Base-by-base conservation (phyloP, 2,329 filamentous ascomycete genomes). In the Microcyclosporella mali region DNA sequence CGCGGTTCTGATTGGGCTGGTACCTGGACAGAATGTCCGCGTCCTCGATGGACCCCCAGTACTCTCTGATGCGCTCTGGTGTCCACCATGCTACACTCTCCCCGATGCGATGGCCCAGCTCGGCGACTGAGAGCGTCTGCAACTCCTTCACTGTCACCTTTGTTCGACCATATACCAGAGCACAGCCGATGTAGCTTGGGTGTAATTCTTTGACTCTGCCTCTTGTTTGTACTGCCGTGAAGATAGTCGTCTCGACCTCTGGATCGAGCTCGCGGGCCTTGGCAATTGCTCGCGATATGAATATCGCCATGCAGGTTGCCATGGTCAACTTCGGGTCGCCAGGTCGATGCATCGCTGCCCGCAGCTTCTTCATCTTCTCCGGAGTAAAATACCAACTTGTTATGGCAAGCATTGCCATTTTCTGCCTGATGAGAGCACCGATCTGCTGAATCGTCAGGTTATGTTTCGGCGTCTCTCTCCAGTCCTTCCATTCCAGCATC, bases 41-140 rank as follows among this genome's bases (percentile, higher is more conserved):
- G 29, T 39, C 45, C 28, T 47, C 44, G 34, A 50, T 43, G 2
- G 47, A 47, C 30, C 47, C 47, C 47, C 47, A 50, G 29, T 37
- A 42, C 37, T 50, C 47, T 7, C 47, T 44, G 17, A 50, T 47
- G 11, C 37, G 33, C 10, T 45, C 35, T 12, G 33, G 30, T 10
- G 32, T 43, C 47, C 47, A 50, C 40, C 44, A 46, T 17, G 38
- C 34, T 12, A 46, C 32, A 29, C 44, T 41, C 4, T 42, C 37
- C n/a, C 25, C 41, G 25, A 50, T 50, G n/a, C 47, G 41, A 7
- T 41, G 28, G 2, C 36, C 47, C 1, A 50, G 34, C 2, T 39
- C 38, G 14, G 34, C 15, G 7, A 35, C 29, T 16, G 14, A 19
- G 15, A 40, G 19, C 2, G 40, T 40, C 12, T n/a, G 18, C 1